phyloP scores from a whole-genome alignment of 768 basidiomycete species.

The Suillus hirtellus region DNA sequence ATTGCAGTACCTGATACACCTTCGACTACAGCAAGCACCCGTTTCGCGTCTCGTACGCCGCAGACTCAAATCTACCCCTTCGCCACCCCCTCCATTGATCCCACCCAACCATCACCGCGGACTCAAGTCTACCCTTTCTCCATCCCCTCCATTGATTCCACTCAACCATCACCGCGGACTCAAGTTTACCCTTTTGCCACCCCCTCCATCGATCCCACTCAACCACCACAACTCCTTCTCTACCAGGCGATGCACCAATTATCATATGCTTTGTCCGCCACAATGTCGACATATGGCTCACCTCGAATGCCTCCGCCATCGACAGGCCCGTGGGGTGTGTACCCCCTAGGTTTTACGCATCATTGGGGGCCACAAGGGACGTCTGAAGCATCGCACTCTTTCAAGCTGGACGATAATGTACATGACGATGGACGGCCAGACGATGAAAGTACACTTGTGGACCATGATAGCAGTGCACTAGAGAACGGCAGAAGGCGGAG shows the following conservation, averaged over 20 bases:
- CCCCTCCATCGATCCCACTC: conserved; percentile 29
- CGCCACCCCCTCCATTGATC: conserved; percentile 19
- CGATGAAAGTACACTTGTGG: background rate
- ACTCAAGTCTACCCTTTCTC: conserved; percentile 24
- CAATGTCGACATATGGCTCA: conserved; percentile 26
- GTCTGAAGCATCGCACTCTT: conserved; percentile 52
- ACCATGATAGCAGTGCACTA: conserved; percentile 25
- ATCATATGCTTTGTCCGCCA: conserved; percentile 38
- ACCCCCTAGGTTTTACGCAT: conserved; percentile 21
- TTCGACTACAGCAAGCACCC: conserved; percentile 4
- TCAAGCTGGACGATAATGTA: conserved; percentile 41
- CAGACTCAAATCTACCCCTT: conserved; percentile 19
- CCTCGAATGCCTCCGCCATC: conserved; percentile 3
- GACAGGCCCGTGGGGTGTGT: conserved; percentile 12
- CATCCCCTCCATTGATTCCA: conserved; percentile 13
- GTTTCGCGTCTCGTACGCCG: conserved; percentile 1
- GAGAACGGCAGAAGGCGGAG: conserved; percentile 11
- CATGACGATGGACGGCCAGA: conserved; percentile 13
- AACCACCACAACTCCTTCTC: conserved; percentile 39
- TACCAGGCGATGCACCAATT: conserved; percentile 43
- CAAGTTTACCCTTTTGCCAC: conserved; percentile 27
- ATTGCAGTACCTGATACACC: background rate
- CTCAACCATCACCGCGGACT: background rate
- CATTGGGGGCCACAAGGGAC: conserved; percentile 23
- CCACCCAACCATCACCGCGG: background rate